These are phyloP conservation scores for Raphidocelis subcapitata DNA, from an alignment of 139 green algal genomes.

Conservation along the genomic window DNA sequence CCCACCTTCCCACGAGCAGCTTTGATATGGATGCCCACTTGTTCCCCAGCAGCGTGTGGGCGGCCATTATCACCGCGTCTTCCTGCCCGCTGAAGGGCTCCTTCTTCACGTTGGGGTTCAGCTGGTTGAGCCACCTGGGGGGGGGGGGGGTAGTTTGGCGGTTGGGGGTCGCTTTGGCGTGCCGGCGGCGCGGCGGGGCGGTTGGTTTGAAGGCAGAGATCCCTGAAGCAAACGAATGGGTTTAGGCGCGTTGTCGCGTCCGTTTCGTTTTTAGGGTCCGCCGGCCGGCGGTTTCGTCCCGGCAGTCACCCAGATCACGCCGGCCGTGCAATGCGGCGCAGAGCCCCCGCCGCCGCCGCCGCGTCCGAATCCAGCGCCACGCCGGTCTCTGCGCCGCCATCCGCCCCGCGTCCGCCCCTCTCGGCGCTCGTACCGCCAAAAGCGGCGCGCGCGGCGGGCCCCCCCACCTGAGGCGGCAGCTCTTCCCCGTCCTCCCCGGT, in stretches of 20 bases:
- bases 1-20: constrained; percentile 64
- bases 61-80: constrained; percentile 43
- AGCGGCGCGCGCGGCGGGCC: neutral
- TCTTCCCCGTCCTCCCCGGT: constrained; percentile 59
- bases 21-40: constrained; percentile 82
- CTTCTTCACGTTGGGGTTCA: constrained; percentile 44
- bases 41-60: constrained; percentile 67
- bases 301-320: no score
- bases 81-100: constrained; percentile 40
- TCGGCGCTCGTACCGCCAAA: no score
- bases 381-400: no score
- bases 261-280: no score
- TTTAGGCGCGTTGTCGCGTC: neutral
- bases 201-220: no score
- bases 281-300: no score
- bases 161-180: neutral
- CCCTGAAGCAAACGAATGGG: neutral
- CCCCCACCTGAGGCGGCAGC: constrained; percentile 54
- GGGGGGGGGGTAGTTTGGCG: neutral
- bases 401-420: no score
- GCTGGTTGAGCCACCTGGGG: constrained; percentile 49
- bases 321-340: no score
- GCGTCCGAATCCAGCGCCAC: no score
- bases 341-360: no score
- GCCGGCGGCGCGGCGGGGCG: no score